phyloP scores from a whole-genome alignment of 2,329 filamentous ascomycete species.

The Stromatinia cepivora region DNA sequence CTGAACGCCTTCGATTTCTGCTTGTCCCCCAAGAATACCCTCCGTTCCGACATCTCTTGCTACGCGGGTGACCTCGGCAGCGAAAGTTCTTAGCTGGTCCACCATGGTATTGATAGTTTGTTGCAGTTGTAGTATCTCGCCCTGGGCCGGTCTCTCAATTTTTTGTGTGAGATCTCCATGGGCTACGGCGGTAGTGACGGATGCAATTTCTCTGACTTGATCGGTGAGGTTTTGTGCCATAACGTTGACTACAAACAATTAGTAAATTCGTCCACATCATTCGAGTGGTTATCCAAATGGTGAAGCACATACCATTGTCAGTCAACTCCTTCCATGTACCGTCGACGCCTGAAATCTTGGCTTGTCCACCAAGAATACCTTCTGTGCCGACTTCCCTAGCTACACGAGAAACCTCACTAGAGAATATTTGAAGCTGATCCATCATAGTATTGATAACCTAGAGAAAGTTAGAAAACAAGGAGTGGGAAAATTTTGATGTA shows the following conservation, averaged over 20 bases:
- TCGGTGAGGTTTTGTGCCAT: constrained; percentile 83
- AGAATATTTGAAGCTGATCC: constrained; percentile 95
- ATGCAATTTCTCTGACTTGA: constrained; percentile 83
- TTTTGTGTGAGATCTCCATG: constrained; percentile 83
- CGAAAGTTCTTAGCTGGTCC: constrained; percentile 79
- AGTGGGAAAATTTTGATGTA: background rate
- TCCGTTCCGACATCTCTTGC: constrained; percentile 83
- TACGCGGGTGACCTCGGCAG: constrained; percentile 79
- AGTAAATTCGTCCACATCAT: constrained; percentile 20
- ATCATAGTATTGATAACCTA: constrained; percentile 91
- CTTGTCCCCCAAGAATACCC: constrained; percentile 78
- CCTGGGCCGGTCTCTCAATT: constrained; percentile 76
- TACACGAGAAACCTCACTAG: constrained; percentile 91
- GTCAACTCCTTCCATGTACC: constrained; percentile 98
- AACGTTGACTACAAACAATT: constrained; percentile 62
- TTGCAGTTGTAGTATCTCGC: constrained; percentile 79
- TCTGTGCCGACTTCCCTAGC: constrained; percentile 96
- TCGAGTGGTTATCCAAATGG: background rate
- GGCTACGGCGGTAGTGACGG: constrained; percentile 79
- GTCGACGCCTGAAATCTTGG: constrained; percentile 88
- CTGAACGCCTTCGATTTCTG: constrained; percentile 79
- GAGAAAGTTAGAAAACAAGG: constrained; percentile 1
- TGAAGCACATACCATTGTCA: constrained; percentile 62
- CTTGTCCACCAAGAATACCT: constrained; percentile 89
- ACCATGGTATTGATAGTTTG: constrained; percentile 91